A percentile compares a stretch with the other conserved stretches of the same genome.
phyloP scores from a whole-genome alignment of 306 rosid species.

The Abrus pulchellus region DNA sequence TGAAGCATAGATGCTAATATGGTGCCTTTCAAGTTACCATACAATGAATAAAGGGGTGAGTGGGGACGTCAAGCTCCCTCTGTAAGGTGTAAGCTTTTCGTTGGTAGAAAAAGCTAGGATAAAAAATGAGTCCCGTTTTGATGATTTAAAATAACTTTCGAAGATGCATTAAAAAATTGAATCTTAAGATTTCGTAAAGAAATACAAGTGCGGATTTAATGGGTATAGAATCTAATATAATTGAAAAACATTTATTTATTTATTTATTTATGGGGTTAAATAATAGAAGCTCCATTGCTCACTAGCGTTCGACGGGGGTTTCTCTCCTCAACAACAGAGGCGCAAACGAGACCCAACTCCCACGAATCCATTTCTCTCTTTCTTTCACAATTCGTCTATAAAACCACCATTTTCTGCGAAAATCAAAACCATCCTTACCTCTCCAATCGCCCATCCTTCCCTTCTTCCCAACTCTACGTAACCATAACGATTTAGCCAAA shows the following conservation, averaged over 20 bases:
- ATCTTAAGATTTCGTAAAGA: too few relatives aligned
- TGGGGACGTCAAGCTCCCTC: too few relatives aligned
- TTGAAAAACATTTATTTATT: too few relatives aligned
- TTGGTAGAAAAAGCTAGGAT: too few relatives aligned
- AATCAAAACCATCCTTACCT: conserved; percentile 1
- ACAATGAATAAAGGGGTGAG: too few relatives aligned
- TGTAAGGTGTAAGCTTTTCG: too few relatives aligned
- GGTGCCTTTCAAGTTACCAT: too few relatives aligned
- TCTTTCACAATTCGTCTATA: background rate
- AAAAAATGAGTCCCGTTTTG: too few relatives aligned
- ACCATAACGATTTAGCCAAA: conserved; percentile 3
- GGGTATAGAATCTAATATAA: too few relatives aligned
- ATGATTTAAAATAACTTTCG: too few relatives aligned
- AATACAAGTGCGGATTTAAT: too few relatives aligned
- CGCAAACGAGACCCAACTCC: background rate
- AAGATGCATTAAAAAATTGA: too few relatives aligned
- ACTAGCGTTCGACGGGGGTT: background rate
- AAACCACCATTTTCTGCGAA: background rate
- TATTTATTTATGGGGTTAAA: background rate
- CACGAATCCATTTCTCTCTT: background rate
- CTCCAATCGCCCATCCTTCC: background rate
- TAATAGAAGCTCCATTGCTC: background rate
- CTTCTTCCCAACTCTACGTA: background rate
- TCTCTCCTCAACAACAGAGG: conserved; percentile 1
- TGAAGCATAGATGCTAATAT: background rate